Conservation (phyloP, 352 stramenopile genomes). For the Plasmopara halstedii region DNA sequence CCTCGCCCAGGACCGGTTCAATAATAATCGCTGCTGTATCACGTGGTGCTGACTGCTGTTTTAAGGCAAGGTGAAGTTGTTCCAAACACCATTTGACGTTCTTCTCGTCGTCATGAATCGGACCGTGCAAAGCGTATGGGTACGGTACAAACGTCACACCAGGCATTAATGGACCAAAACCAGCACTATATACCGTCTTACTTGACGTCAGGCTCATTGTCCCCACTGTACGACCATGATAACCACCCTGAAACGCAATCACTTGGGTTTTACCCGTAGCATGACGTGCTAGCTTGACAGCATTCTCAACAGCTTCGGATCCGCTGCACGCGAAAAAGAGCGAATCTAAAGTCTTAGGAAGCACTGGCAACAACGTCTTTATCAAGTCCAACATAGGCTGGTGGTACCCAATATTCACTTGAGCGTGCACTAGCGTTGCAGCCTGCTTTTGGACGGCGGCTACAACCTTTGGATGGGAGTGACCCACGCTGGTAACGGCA, state of each 20-base stretch:
- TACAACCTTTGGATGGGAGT: conserved; percentile 89
- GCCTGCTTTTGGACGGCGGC: conserved; percentile 87
- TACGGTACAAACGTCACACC: conserved; percentile 83
- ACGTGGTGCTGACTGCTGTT: conserved; percentile 83
- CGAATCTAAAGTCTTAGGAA: conserved; percentile 79
- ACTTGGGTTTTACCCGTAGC: conserved; percentile 85
- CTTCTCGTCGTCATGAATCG: conserved; percentile 71
- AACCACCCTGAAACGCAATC: conserved; percentile 89
- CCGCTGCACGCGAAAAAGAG: conserved; percentile 88
- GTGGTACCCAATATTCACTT: conserved; percentile 92
- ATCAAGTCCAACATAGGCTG: conserved; percentile 88
- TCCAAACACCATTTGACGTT: conserved; percentile 69
- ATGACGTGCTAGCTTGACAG: conserved; percentile 89
- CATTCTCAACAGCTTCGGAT: conserved; percentile 90
- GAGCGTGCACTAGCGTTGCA: conserved; percentile 81
- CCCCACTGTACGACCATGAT: conserved; percentile 88
- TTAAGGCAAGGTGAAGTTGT: conserved; percentile 81
- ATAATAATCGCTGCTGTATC: conserved; percentile 89
- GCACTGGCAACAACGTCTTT: conserved; percentile 62
- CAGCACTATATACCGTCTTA: conserved; percentile 85
- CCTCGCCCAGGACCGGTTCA: conserved; percentile 88
- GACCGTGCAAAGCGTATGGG: conserved; percentile 80
- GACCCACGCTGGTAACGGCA: conserved; percentile 87
- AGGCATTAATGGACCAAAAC: conserved; percentile 80
- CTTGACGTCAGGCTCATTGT: conserved; percentile 90